Base-by-base conservation (phyloP, 2,329 filamentous ascomycete species). In the Ceratocystis ficicola region DNA sequence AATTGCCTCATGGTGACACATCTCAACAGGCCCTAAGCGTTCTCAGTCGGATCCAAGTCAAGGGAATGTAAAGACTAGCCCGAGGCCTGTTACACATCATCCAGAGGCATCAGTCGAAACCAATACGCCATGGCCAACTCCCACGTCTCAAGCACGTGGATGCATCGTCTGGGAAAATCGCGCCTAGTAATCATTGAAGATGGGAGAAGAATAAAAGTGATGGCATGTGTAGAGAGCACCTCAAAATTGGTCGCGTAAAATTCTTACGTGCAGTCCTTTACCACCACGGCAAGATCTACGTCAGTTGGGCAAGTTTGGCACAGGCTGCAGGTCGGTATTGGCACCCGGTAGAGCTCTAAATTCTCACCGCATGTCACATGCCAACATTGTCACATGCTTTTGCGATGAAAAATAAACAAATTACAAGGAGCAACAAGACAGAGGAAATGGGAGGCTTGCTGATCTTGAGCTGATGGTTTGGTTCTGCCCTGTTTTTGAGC, bases 341-440 rank as follows among this genome's bases (percentile, higher is more conserved):
- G 55, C 55, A 59, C 55, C 15, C 28, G 30, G 55, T 59, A n/a
- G 28, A 36, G 20, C 28, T 7, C 55, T 5, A 59, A n/a, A 59
- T 59, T 30, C 25, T 28, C 55, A 59, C 55, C 55, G 55, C 55
- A 59, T 59, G 55, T 59, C 55, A 59, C 55, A 59, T 59, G 55
- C 32, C 28, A 59, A 59, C 28, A 59, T 59, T 59, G 55, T 59
- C 55, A 59, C 55, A 59, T 59, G 55, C 55, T 59, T 36, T 59
- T 59, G 55, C 55, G 55, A 59, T 36, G 36, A 62, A 62, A 46
- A 62, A 62, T 17, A 62, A 62, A 44, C 60, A 44, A 44, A 46
- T 41, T 41, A n/a, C n/a, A 44, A 41, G 22, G 17, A 41, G 5
- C 25, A 61, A 32, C 20, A 28, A 62, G 22, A 22, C 25, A 28